Percentiles rank a stretch among this genome's conserved stretches.
Evolutionary conservation across 2,329 filamentous ascomycete genomes (phyloP).

Genomic region (Neonectria coccinea): DNA sequence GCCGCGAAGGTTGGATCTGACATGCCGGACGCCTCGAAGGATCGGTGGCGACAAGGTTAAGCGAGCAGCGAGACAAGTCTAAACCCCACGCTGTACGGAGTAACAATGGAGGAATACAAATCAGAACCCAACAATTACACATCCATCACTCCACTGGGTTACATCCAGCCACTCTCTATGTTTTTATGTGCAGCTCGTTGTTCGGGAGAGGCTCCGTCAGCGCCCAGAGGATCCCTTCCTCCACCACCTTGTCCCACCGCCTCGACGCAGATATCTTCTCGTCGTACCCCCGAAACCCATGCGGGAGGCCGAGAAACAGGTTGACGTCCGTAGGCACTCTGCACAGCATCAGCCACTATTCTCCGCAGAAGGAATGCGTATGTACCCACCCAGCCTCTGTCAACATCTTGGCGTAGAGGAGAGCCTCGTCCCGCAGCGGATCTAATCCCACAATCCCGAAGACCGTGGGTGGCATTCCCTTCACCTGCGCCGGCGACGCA

Average conservation of each 20-base stretch:
- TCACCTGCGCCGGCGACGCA: constrained; percentile 47
- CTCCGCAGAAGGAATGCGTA: neutral
- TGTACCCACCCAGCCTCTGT: constrained; percentile 55
- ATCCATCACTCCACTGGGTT: neutral
- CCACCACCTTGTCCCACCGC: constrained; percentile 29
- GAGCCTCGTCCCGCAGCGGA: constrained; percentile 60
- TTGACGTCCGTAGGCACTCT: constrained; percentile 41
- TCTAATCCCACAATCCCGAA: constrained; percentile 60
- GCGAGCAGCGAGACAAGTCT: neutral
- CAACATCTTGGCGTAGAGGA: constrained; percentile 58
- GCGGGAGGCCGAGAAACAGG: constrained; percentile 26
- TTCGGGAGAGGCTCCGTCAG: constrained; percentile 4
- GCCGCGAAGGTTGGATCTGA: neutral
- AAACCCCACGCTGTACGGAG: neutral
- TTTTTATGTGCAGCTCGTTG: constrained; percentile 23
- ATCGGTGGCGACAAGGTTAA: neutral
- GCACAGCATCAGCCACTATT: neutral
- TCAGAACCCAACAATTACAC: neutral
- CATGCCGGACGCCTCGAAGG: neutral
- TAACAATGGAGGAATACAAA: neutral
- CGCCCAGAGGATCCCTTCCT: constrained; percentile 27
- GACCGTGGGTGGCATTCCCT: constrained; percentile 56
- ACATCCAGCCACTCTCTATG: neutral
- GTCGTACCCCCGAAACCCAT: constrained; percentile 28
- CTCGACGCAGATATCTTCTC: constrained; percentile 22